Conservation (phyloP, 148 eudicot species). For the Rhododendron ovatum region DNA sequence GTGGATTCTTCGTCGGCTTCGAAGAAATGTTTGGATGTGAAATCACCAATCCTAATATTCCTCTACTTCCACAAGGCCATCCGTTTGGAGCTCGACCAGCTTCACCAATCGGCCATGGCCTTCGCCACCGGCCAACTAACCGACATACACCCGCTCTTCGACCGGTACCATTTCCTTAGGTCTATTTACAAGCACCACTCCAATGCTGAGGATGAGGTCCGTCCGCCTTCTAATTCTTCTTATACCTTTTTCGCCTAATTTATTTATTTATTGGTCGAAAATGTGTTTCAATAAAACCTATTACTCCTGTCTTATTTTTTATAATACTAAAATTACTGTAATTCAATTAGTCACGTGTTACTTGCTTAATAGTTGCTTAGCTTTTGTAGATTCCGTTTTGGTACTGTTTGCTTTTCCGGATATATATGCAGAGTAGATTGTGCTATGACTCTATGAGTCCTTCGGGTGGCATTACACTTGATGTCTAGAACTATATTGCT, state of each 20-base stretch:
- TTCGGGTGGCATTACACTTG: not conserved
- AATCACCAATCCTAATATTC: conserved; percentile 84
- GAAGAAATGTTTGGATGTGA: conserved; percentile 9
- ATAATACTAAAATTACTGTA: not conserved
- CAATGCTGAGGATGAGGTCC: conserved; percentile 95
- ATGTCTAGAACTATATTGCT: not conserved
- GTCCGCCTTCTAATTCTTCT: not conserved
- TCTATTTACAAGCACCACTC: conserved; percentile 86
- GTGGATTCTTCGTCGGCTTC: conserved; percentile 34
- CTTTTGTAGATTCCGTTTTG: not conserved
- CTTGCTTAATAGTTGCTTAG: not conserved
- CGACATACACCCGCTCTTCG: conserved; percentile 62
- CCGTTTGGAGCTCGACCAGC: conserved; percentile 65
- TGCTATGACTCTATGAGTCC: not conserved
- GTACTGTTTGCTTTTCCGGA: not conserved
- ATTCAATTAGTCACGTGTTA: not conserved
- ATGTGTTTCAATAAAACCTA: not conserved
- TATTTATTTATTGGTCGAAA: not conserved
- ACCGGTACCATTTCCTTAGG: conserved; percentile 64
- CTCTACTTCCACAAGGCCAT: conserved; percentile 91
- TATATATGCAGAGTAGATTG: not conserved
- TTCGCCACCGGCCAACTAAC: conserved; percentile 48
- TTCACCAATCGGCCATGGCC: conserved; percentile 67
- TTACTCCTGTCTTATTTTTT: too few species aligned
- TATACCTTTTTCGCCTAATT: not conserved